Evolutionary conservation across 108 stramenopile genomes (phyloP), one percentile per base, ranked within the genome.

Genomic region (Stephanodiscus minutulus): DNA sequence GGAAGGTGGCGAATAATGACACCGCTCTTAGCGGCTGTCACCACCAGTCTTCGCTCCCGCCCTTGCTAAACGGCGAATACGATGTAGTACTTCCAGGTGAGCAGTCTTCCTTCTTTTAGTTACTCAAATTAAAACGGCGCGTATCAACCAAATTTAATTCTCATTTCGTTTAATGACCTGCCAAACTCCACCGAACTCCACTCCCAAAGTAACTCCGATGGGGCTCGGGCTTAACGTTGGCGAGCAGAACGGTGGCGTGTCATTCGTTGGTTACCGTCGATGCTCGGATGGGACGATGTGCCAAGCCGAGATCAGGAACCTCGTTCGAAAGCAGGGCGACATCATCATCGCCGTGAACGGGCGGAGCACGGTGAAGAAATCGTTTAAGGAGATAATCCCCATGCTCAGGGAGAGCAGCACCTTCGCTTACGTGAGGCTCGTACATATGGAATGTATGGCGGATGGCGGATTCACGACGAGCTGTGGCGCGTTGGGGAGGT

Each of bases 141-240:
- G 3, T 25, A 25, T 27, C n/a, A n/a, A 52, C 6, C 50, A 9
- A 5, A 6, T 52, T 20, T 8, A 53, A 15, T 21, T 53, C 22
- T 52, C 52, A 53, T 53, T 27, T 2, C 52, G 1, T 11, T 53
- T 24, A 3, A 8, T 53, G 24, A 53, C 25, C 20, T 54, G 7
- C 10, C 8, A 37, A 20, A 49, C 20, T 65, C 50, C 18, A 29
- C 36, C 20, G 36, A 37, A 53, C 25, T 25, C 25, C 25, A 1
- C 22, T 2, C 22, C 1, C 24, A 25, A 53, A 58, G 85, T 91
- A 17, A 95, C 94, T 66, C 71, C 90, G 2, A 83, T 86, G 24
- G 91, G 94, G 10, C 70, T 94, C 13, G 75, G 90, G 88, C 87
- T 94, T 83, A 94, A 94, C 78, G 93, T 94, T 20, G 93, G 91